Base-by-base conservation (phyloP, 1,284 basidiomycete species). In the Cryptococcus jaspeensis region DNA sequence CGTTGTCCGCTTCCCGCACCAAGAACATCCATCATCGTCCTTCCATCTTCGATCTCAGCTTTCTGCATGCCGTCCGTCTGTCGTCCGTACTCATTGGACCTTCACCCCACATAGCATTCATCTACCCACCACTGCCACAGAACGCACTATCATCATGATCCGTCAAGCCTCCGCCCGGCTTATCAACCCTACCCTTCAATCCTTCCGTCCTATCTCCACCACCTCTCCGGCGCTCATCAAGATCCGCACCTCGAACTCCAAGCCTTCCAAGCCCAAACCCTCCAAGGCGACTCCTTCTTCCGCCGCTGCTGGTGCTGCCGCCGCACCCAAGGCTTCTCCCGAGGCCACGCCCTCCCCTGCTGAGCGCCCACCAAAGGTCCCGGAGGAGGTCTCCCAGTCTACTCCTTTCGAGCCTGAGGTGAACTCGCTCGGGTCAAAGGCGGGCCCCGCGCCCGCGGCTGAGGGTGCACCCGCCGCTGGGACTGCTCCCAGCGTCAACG, bases 361-460 rank as follows among this genome's bases (percentile, higher is more conserved):
- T 8, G 65, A 69, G 52, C 47, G 62, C 55, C 70, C 70, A 12
- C 66, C 66, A 11, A 39, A 54, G 15, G 59, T 64, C 7, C 68
- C 71, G 16, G 55, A 62, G 13, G 61, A 65, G 32, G 57, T 64
- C 45, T 40, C 47, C 8, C 36, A 63, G 6, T 46, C 66, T n/a
- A 44, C 62, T 3, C 52, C 61, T n/a, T 66, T 68, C 28, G 66
- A 68, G 51, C 67, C 70, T 16, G 28, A 58, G 39, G 61, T 67
- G 36, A 7, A 39, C 37, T n/a, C 25, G 20, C n/a, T 23, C 11
- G 23, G 23, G 15, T 22, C 35, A 12, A 15, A 28, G 22, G 32
- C 13, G 45, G 25, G 25, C n/a, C n/a, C 20, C 15, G 45, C 45
- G 22, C 45, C 32, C 5, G 28, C 9, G 18, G 45, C 22, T 4